Percentiles rank a stretch among this genome's conserved stretches.
These are phyloP conservation scores for Neltuma alba DNA, from an alignment of 306 rosid species.

Conservation along the genomic window DNA sequence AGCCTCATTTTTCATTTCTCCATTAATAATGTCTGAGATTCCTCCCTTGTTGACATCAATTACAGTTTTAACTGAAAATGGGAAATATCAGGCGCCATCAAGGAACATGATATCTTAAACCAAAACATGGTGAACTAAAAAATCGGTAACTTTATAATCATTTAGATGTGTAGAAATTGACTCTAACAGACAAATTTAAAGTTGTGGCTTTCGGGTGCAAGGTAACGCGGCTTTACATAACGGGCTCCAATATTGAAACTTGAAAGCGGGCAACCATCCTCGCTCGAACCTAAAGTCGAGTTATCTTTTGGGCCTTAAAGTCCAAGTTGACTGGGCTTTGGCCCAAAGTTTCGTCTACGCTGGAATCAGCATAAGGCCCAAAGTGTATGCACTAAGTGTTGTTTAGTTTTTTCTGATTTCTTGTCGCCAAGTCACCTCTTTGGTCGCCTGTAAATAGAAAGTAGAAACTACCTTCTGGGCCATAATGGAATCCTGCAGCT, in stretches of 20 bases:
- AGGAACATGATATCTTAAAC: not conserved
- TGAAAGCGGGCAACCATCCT: too few relatives aligned
- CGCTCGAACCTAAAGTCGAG: too few relatives aligned
- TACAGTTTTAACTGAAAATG: not conserved
- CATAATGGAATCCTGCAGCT: not conserved
- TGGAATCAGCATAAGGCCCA: not conserved
- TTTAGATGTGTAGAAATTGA: not conserved
- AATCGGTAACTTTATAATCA: not conserved
- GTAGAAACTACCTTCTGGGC: too few relatives aligned
- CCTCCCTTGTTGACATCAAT: not conserved
- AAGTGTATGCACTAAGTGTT: not conserved
- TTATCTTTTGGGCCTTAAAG: not conserved
- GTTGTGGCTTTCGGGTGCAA: not conserved
- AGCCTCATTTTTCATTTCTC: not conserved
- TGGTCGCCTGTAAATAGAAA: too few relatives aligned
- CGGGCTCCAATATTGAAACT: too few relatives aligned
- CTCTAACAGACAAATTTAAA: not conserved
- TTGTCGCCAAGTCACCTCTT: too few relatives aligned
- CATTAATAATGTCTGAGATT: not conserved
- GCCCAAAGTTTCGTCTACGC: not conserved
- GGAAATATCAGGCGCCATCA: not conserved
- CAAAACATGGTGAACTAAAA: not conserved
- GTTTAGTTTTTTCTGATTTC: not conserved
- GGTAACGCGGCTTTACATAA: not conserved
- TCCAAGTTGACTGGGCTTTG: not conserved